Evolutionary conservation across 441 rosid genomes (phyloP).

Genomic region (Lepidium campestre): DNA sequence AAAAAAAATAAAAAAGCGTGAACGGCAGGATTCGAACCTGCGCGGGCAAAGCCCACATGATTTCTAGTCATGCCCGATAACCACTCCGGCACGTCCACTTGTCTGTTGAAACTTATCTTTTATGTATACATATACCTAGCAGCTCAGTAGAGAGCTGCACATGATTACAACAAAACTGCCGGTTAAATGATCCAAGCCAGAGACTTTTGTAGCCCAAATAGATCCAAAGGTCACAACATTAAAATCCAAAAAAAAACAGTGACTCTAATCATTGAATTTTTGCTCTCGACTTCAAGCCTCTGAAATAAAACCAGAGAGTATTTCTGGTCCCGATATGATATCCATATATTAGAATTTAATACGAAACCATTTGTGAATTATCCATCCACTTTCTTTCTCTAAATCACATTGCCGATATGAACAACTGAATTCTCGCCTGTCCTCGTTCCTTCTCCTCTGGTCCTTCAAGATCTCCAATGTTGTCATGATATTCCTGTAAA

Average conservation of each 20-base stretch:
- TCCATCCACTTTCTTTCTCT: neutral
- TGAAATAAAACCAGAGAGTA: neutral
- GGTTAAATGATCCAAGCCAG: neutral
- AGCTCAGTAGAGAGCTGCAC: too few relatives aligned
- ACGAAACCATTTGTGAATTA: neutral
- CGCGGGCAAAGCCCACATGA: slow-evolving; percentile 97
- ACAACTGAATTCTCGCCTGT: slow-evolving; percentile 65
- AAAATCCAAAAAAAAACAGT: neutral
- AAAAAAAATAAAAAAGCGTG: slow-evolving; percentile 29
- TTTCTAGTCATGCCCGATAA: slow-evolving; percentile 91
- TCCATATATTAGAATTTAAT: neutral
- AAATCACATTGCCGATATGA: slow-evolving; percentile 57
- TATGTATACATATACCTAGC: rapidly evolving
- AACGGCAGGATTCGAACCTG: slow-evolving; percentile 95
- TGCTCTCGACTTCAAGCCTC: neutral
- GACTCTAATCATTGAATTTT: neutral
- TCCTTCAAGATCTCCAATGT: slow-evolving; percentile 90
- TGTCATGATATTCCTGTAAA: slow-evolving; percentile 79
- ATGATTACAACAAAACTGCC: too few relatives aligned
- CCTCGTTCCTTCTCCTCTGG: slow-evolving; percentile 84
- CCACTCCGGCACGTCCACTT: slow-evolving; percentile 69
- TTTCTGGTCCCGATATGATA: neutral
- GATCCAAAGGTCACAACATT: neutral
- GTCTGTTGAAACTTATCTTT: rapidly evolving
- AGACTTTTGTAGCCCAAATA: neutral